Base-by-base conservation (phyloP, 306 rosid genomes). In the Quercus berberidifolia region DNA sequence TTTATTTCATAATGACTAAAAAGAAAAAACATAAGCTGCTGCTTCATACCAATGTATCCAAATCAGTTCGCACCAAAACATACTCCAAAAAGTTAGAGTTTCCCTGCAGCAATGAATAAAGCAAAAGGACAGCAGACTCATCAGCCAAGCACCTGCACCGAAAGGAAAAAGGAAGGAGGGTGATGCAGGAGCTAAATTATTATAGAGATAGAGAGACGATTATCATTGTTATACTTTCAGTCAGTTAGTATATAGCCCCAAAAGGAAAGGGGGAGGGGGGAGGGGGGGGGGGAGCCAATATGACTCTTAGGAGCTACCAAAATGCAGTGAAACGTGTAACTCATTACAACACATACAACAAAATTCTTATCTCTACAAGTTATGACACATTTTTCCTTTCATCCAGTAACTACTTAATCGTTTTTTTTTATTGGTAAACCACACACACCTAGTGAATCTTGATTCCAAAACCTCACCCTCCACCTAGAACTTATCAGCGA, bases 41-140 rank as follows among this genome's bases (percentile, higher is more conserved):
- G 76, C 57, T 55, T 33, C 96, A 56, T 96, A 96, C 99, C 99
- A 96, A 81, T 65, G 98, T 96, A 85, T 96, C 98, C 87, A 93
- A 55, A 90, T 96, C 99, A 81, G 97, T 96, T 85, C 99, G 97
- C 87, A 96, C 99, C 91, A 96, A 88, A 54, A 93, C 99, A 80
- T 96, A 96, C 84, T 96, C 99, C 84, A 90, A 85, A 87, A 96
- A 96, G 77, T 87, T 85, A n/a, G 94, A 82, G 82, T 96, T 96
- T 83, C 98, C 99, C 85, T 96, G 98, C 86, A 96, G 77, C 73
- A 96, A 87, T 51, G 99, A 91, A 87, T 96, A 96, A 73, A 96
- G 98, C 84, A 96, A 84, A 41, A 96, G 92, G 18, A 92, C 99
- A 76, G 97, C 92, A 82, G 94, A 84, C 90, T 93, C 99, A 84